These are phyloP conservation scores for Phytopythium litorale DNA, from an alignment of 352 stramenopile genomes.

Conservation along the genomic window DNA sequence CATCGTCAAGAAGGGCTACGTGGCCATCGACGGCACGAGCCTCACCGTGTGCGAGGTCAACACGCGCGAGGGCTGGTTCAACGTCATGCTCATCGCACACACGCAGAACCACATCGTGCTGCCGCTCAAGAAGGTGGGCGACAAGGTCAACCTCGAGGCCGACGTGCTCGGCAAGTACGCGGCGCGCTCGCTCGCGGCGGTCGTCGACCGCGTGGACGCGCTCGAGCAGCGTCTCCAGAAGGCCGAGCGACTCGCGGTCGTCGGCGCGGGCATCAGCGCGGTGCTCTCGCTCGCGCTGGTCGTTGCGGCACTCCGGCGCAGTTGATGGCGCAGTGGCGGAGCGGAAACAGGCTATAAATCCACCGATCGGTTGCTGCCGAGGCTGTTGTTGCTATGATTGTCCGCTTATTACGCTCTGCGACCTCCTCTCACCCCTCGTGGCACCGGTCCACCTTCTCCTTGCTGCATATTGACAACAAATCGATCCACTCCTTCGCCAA, in stretches of 20 bases:
- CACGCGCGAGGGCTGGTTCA: conserved; percentile 90
- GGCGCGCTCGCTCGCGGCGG: conserved; percentile 58
- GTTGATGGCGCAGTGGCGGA: background rate
- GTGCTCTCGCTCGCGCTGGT: conserved; percentile 20
- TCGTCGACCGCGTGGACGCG: conserved; percentile 54
- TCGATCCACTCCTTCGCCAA: background rate
- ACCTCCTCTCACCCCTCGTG: conserved; percentile 1
- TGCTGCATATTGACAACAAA: background rate
- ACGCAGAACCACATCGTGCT: conserved; percentile 97
- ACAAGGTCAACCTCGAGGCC: conserved; percentile 90
- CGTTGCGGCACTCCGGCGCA: conserved; percentile 6
- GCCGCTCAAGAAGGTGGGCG: conserved; percentile 87
- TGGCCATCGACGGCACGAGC: conserved; percentile 97
- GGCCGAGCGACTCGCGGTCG: conserved; percentile 24
- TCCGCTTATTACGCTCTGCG: background rate
- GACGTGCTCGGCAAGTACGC: conserved; percentile 93
- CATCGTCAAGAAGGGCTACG: conserved; percentile 93
- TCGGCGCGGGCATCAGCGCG: conserved; percentile 24
- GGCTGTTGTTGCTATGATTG: conserved; percentile 10
- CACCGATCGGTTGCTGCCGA: conserved; percentile 8
- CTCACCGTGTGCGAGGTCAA: conserved; percentile 96
- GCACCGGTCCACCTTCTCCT: background rate
- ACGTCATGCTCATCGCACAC: conserved; percentile 98
- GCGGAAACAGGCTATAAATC: background rate
- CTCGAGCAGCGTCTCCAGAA: conserved; percentile 50